Evolutionary conservation across 768 basidiomycete species (phyloP).

Genomic region (Serendipita sp.): DNA sequence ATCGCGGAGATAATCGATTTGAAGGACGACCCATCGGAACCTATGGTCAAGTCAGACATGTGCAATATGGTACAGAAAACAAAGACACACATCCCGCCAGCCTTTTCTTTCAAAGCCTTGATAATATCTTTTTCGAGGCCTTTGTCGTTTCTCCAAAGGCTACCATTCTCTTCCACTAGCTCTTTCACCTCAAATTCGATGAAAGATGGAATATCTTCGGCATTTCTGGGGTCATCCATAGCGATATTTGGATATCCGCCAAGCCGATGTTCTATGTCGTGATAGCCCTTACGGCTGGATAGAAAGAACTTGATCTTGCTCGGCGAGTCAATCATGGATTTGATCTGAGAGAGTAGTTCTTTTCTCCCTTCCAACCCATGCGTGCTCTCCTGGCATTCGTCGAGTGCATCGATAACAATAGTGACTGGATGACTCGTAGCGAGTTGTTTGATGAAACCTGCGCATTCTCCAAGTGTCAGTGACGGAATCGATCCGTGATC

Average conservation of each 20-base stretch:
- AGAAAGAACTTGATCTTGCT: not conserved
- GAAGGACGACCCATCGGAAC: not conserved
- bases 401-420: not conserved
- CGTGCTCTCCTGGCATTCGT: not conserved
- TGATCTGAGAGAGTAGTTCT: not conserved
- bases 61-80: not conserved
- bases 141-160: not conserved
- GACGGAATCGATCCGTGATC: not conserved
- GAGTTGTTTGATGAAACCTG: not conserved
- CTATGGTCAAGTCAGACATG: not conserved
- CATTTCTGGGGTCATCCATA: not conserved
- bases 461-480: not conserved
- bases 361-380: not conserved
- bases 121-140: not conserved
- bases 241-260: not conserved
- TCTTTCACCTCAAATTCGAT: not conserved
- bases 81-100: not conserved
- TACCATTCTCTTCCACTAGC: not conserved
- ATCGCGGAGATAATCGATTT: not conserved
- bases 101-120: not conserved
- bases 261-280: not conserved
- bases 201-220: not conserved
- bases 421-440: not conserved
- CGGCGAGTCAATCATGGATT: not conserved
- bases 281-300: not conserved